A percentile compares a stretch with the other conserved stretches of the same genome.
These are phyloP conservation scores for Prunus mira DNA, from an alignment of 306 rosid species.

Conservation along the genomic window DNA sequence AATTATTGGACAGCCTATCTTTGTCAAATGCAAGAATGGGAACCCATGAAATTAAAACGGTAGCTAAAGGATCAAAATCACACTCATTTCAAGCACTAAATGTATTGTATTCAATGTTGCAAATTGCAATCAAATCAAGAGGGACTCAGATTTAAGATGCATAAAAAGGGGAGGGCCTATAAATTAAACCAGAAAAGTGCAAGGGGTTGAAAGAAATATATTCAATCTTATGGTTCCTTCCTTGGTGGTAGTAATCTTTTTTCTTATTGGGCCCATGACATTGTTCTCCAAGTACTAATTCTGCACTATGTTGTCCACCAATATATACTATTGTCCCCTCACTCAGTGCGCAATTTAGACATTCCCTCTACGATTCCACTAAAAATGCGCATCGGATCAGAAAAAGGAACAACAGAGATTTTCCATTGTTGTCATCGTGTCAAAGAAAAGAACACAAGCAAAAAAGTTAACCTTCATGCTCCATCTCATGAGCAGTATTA, in stretches of 20 bases:
- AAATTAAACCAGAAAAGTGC: not conserved
- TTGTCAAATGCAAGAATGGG: not conserved
- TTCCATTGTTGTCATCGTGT: not conserved
- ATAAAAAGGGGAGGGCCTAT: not conserved
- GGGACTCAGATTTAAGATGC: not conserved
- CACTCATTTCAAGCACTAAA: constrained; percentile 7
- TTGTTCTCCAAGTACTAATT: constrained; percentile 30
- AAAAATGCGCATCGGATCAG: constrained; percentile 17
- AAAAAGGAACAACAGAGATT: not conserved
- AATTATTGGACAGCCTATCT: not conserved
- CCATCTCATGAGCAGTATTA: too few relatives aligned
- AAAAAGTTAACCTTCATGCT: too few relatives aligned
- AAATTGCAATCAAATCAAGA: not conserved
- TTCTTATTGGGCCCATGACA: constrained; percentile 27
- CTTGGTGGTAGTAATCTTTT: constrained; percentile 13
- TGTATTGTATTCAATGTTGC: constrained; percentile 2
- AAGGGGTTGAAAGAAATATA: constrained; percentile 2
- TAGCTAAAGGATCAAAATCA: not conserved
- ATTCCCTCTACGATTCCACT: constrained; percentile 20
- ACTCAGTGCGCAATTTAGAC: constrained; percentile 13
- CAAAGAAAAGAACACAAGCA: not conserved
- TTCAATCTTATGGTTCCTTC: not conserved
- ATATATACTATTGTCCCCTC: not conserved
- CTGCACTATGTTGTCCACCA: constrained; percentile 26
- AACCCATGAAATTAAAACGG: constrained; percentile 2